phyloP scores from a whole-genome alignment of 371 early-diverging fungal genomes.

The Mucor racemosus region DNA sequence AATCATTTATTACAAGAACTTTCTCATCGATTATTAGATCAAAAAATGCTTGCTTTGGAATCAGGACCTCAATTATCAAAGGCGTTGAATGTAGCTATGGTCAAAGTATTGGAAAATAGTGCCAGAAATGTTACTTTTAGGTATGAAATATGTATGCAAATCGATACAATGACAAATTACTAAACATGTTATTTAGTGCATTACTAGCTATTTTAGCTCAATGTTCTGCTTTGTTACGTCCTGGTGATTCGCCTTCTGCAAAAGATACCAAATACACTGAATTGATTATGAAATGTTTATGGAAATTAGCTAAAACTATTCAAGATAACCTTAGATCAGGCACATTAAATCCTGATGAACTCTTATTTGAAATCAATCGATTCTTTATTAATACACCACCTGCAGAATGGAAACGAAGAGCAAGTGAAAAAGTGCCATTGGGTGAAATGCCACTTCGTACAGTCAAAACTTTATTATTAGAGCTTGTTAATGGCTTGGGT shows the following conservation, averaged over 20 bases:
- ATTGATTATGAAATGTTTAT: constrained; percentile 94
- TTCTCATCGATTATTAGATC: constrained; percentile 80
- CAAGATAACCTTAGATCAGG: constrained; percentile 64
- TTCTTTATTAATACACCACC: constrained; percentile 85
- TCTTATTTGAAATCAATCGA: constrained; percentile 78
- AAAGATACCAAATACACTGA: constrained; percentile 80
- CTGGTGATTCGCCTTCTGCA: constrained; percentile 55
- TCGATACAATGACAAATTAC: neutral
- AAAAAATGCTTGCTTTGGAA: constrained; percentile 65
- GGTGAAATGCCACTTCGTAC: constrained; percentile 94
- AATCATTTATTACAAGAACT: constrained; percentile 76
- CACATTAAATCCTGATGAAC: constrained; percentile 58
- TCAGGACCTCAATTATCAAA: constrained; percentile 71
- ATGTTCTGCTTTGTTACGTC: constrained; percentile 50
- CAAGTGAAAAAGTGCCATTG: constrained; percentile 70
- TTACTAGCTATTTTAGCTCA: constrained; percentile 61
- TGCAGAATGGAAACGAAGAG: constrained; percentile 85
- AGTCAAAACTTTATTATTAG: constrained; percentile 88
- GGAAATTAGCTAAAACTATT: constrained; percentile 91
- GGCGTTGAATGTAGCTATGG: constrained; percentile 87
- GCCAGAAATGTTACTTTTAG: constrained; percentile 78
- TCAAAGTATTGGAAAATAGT: constrained; percentile 85
- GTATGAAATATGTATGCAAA: constrained; percentile 26
- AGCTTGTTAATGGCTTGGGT: constrained; percentile 73
- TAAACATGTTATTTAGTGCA: constrained; percentile 40